Base-by-base conservation (phyloP, 2,329 filamentous ascomycete species). In the Aspergillus carbonarius region DNA sequence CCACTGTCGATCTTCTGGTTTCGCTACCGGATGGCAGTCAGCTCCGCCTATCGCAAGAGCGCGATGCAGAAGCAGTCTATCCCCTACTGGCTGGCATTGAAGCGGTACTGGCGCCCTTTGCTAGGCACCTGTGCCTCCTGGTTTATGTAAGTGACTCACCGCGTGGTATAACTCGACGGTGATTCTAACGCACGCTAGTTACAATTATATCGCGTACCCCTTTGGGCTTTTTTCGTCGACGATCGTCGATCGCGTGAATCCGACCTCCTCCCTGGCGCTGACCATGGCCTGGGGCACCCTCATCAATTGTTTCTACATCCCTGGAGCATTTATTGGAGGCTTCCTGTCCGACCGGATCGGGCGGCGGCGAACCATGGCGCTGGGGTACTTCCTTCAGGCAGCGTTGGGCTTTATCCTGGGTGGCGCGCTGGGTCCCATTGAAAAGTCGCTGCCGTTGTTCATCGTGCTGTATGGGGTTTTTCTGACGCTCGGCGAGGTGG, bases 161-260 rank as follows among this genome's bases (percentile, higher is more conserved):
- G 5, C n/a, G 15, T 15, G 15, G 13, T 18, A 18, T 9, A 18
- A 10, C 12, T 5, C 8, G 4, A 34, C 15, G 30, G 30, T 7
- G 30, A n/a, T n/a, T 23, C 18, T 42, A 23, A 35, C 9, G 8
- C 1, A n/a, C 18, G 4, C 7, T 20, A 52, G 49, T 20, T 52
- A 85, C 67, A 81, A 86, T 64, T 85, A 79, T 66, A 80, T 85
- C 47, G 79, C 80, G 0, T 81, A 82, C 58, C 83, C 83, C 0
- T 84, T 84, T 60, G 82, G 81, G 1, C 78, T 85, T 17, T 85
- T 85, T 67, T 80, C 78, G 60, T 81, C 80, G 0, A 83, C 82
- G 12, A 84, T 85, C 57, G 78, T 83, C 49, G 70, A 70, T 2
- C 71, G 74, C n/a, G 71, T 78, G 27, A 79, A 81, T 40, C 67